These are phyloP conservation scores for Penicillium silybi DNA, from an alignment of 495 filamentous ascomycete genomes.

Conservation along the genomic window DNA sequence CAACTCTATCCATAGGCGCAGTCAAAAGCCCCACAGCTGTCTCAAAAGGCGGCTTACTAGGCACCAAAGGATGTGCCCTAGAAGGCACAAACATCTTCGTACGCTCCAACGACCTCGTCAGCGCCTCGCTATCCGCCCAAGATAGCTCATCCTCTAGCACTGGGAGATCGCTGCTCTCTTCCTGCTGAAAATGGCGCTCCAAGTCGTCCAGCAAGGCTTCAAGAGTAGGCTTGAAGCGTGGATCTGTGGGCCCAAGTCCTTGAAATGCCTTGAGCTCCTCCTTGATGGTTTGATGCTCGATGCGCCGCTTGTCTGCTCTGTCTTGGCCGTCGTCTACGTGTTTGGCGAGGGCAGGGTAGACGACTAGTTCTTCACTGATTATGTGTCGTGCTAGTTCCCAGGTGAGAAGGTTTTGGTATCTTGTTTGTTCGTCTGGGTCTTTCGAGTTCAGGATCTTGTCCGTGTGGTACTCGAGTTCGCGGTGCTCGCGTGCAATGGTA, in stretches of 20 bases:
- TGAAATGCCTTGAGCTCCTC: conserved; percentile 57
- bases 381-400: conserved; percentile 65
- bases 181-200: conserved; percentile 51
- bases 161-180: conserved; percentile 53
- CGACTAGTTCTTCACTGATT: conserved; percentile 59
- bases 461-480: conserved; percentile 53
- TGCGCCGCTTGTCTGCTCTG: conserved; percentile 52
- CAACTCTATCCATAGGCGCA: conserved; percentile 25
- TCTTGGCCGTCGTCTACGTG: conserved; percentile 46
- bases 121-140: conserved; percentile 29
- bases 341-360: conserved; percentile 62
- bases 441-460: conserved; percentile 48
- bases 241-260: conserved; percentile 38
- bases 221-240: conserved; percentile 48
- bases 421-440: conserved; percentile 45
- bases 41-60: conserved; percentile 24
- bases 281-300: conserved; percentile 58
- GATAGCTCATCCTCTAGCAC: conserved; percentile 46
- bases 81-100: conserved; percentile 60
- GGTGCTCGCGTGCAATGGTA: conserved; percentile 57
- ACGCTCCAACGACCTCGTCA: conserved; percentile 49
- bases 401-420: conserved; percentile 60
- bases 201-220: conserved; percentile 48
- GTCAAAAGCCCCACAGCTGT: conserved; percentile 21
- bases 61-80: conserved; percentile 46